Evolutionary conservation across 2,329 filamentous ascomycete genomes (phyloP), one percentile per base, ranked within the genome.

Genomic region (Monilinia laxa): DNA sequence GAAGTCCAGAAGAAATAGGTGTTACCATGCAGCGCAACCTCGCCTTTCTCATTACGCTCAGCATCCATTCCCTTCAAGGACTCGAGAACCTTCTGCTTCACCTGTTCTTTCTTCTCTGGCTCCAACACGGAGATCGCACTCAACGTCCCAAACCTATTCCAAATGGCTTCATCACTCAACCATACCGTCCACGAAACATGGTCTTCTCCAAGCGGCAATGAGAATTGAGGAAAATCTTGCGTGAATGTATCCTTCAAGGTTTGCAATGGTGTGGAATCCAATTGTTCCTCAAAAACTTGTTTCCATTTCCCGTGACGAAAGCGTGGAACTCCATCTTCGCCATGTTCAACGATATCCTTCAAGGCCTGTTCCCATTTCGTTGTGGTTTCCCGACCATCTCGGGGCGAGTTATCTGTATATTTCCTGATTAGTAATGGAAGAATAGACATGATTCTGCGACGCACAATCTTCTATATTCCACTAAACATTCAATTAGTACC

Each of bases 391-490:
- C 87, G 89, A 3, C 76, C 64, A 45, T 66, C 76, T 64, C 77
- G 74, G 0, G 87, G 86, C 58, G 87, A 84, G 75, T 91, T 91
- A 75, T 91, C 87, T 89, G 69, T 40, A 62, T 25, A 23, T 38
- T 25, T 38, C 35, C 65, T 52, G 68, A 69, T 70, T 42, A 67
- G 65, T 58, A 53, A 20, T 38, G 16, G n/a, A 18, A 12, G 12
- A n/a, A 40, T 38, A 69, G 69, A 69, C 16, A 64, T 14, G 31
- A 31, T 55, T 23, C 25, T 38, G 14, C 12, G 14, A 78, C 82
- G 73, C 77, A 88, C 88, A 91, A 70, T 90, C 87, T 75, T 91
- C 89, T 68, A 88, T 80, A 72, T 91, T 92, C 90, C 90, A 92
- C 64, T 66, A 54, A 47, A 52, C 20, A 20, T 53, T 7, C 16